phyloP scores from a whole-genome alignment of 2,329 filamentous ascomycete genomes.

The Fusarium sp. region DNA sequence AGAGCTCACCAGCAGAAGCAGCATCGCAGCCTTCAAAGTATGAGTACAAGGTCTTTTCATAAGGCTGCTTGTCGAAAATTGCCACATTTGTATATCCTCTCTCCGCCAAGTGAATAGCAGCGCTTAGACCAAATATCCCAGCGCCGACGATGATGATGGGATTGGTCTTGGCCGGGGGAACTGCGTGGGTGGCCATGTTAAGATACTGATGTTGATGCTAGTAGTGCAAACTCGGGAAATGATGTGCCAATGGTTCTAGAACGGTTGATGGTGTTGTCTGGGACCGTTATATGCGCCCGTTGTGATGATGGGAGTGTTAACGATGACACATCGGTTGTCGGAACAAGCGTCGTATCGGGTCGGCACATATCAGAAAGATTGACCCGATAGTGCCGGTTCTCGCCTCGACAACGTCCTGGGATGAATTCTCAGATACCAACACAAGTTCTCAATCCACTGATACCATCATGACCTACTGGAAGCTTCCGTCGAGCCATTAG shows the following conservation, averaged over 20 bases:
- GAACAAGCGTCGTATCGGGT: not conserved
- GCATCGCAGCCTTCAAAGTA: not conserved
- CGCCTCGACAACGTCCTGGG: not conserved
- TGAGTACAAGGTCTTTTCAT: not conserved
- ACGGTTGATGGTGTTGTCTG: not conserved
- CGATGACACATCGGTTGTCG: not conserved
- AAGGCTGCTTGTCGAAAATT: not conserved
- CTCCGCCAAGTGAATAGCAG: not conserved
- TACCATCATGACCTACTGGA: not conserved
- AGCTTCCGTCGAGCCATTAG: not conserved
- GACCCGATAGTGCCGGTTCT: not conserved
- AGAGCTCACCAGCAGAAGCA: not conserved
- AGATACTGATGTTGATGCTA: not conserved
- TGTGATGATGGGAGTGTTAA: not conserved
- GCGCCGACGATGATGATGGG: not conserved
- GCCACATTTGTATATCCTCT: not conserved
- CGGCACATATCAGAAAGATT: not conserved
- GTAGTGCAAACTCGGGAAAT: not conserved
- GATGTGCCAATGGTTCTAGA: not conserved
- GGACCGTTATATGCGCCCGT: not conserved
- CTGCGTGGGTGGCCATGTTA: not conserved
- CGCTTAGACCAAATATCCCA: not conserved
- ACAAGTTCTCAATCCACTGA: not conserved
- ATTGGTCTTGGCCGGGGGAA: not conserved
- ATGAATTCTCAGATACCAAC: not conserved